These are phyloP conservation scores for Selaginella tamariscina DNA, from an alignment of 75 land plant species.

Conservation along the genomic window DNA sequence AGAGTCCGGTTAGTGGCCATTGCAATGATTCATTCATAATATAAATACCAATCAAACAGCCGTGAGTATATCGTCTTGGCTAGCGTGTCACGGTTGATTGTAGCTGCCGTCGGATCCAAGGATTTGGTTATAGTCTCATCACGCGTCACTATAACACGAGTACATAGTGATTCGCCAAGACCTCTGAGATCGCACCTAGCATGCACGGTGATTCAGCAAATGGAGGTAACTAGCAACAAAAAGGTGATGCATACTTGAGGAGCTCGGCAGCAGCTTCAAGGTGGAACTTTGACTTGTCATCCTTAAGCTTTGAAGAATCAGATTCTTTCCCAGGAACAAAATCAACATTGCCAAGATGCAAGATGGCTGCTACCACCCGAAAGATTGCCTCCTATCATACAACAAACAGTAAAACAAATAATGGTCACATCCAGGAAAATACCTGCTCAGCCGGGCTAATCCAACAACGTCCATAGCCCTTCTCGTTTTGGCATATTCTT, in stretches of 20 bases:
- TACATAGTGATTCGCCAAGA: conserved; percentile 56
- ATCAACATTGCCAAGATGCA: conserved; percentile 64
- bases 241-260: conserved; percentile 34
- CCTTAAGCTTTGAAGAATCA: conserved; percentile 57
- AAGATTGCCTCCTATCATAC: conserved; percentile 60
- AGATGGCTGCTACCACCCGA: conserved; percentile 63
- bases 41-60: conserved; percentile 22
- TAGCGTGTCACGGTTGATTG: conserved; percentile 20
- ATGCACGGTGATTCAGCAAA: neutral
- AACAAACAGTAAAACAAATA: neutral
- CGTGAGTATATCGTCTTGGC: conserved; percentile 23
- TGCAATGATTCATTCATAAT: too few species aligned
- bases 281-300: conserved; percentile 47
- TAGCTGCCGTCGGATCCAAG: conserved; percentile 46
- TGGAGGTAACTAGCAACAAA: neutral
- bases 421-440: neutral
- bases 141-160: conserved; percentile 74
- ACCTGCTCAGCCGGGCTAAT: conserved; percentile 90
- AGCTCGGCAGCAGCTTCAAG: conserved; percentile 61
- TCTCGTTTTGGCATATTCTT: conserved; percentile 68
- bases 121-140: conserved; percentile 64
- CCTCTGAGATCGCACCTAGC: conserved; percentile 57
- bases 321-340: conserved; percentile 57
- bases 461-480: conserved; percentile 94
- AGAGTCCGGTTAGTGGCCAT: too few species aligned